Evolutionary conservation across 2,329 filamentous ascomycete species (phyloP), one percentile per base, ranked within the genome.

Genomic region (Huntiella omanensis): DNA sequence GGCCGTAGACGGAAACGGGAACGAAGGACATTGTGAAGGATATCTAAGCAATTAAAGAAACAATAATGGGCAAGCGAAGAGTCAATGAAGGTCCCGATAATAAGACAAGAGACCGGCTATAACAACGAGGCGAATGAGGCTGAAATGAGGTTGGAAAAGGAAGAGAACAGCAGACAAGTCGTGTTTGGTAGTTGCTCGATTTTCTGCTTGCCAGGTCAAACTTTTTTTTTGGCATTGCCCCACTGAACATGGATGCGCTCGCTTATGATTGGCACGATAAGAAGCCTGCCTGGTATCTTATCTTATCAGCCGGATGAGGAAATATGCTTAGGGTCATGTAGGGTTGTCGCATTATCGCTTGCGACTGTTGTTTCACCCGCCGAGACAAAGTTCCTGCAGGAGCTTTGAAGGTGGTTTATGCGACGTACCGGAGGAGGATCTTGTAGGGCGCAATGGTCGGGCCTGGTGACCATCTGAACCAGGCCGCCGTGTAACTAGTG

Each of bases 1-100:
- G 80, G 65, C 87, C 86, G 62, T 91, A 98, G 61, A 96, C 72
- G 62, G 83, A 83, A 63, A 91, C 82, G 53, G 74, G 71, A 57
- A 71, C 59, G 53, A 69, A 61, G 62, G 71, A 66, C 73, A 77
- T 77, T 54, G 55, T 66, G 55, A 40, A 40, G 12, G 38, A 36
- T n/a, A 5, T 11, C 40, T 33, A 10, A 47, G 32, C n/a, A 13
- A 33, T 42, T 12, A 16, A 33, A 33, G 17, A 3, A 38, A 35
- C 38, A 44, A 43, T 34, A 5, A n/a, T 22, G 33, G 8, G 11
- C 8, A 39, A 37, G 1, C 33, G 12, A 38, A 36, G 35, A 37
- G 33, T 34, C 36, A 19, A 15, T 10, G 12, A 33, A 43, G 33
- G 16, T 32, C 22, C n/a, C 17, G n/a, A 47, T 37, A 32, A 42